Base-by-base conservation (phyloP, 768 basidiomycete species). In the Pleurotus djamor region DNA sequence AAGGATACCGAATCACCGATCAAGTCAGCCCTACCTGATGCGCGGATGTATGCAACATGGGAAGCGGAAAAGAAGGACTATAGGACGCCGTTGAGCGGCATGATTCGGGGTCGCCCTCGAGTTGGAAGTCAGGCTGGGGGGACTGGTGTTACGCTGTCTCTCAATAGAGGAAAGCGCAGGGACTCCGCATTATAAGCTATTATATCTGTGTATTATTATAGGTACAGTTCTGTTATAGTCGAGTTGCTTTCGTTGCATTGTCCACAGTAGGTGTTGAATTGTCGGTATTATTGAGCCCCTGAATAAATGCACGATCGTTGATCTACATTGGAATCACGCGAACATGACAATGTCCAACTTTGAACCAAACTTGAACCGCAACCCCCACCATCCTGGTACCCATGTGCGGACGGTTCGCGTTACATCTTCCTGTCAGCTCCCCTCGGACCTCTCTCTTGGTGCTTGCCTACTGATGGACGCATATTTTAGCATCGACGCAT, bases 11-110 rank as follows among this genome's bases (percentile, higher is more conserved):
- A 72, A 4, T 52, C 65, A 4, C 62, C 70, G 4, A 64, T 65
- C 9, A 75, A 79, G 57, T 68, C 73, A 6, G 63, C 71, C 5
- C 69, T 85, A 35, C 79, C 81, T 8, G 83, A 85, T 60, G 83
- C 83, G n/a, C 72, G 75, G 37, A 63, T 85, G 37, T 83, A 70
- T 58, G 81, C 81, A 28, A 84, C 84, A 13, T 85, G 84, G 84
- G 83, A 85, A 54, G 80, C 77, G 54, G 82, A 84, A 54, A 59
- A 69, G 6, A 83, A 83, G 65, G 80, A 82, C 64, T 83, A 74
- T 64, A 72, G 69, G 48, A 67, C 71, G 2, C 75, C 76, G 4
- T 64, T 81, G 17, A 63, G 61, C 45, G 58, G 68, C 33, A 50
- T 59, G 2, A 54, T 61, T 4, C 69, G 74, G 10, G 61, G 62